phyloP scores from a whole-genome alignment of 495 filamentous ascomycete species.

The Neurospora sp. region DNA sequence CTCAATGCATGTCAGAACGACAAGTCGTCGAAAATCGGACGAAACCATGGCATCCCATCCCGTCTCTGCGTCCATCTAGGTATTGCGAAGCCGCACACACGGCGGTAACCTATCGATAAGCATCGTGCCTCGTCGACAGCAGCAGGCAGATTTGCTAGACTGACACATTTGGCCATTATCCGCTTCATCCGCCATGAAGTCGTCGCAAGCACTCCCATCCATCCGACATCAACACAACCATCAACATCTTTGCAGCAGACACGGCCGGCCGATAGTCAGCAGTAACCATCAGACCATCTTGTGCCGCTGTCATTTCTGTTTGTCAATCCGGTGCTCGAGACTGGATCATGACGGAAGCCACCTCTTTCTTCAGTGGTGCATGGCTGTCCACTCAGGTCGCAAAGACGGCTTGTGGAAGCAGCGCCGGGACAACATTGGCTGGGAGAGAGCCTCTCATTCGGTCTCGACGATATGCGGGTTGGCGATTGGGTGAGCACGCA shows the following conservation, averaged over 20 bases:
- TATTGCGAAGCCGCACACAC: not conserved
- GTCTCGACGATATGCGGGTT: not conserved
- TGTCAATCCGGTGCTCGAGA: not conserved
- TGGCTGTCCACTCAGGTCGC: constrained; percentile 3
- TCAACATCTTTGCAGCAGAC: not conserved
- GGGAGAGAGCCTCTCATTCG: not conserved
- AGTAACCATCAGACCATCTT: not conserved
- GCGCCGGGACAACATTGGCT: not conserved
- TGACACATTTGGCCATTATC: not conserved
- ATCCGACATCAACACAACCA: not conserved
- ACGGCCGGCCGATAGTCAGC: not conserved
- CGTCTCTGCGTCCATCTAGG: not conserved
- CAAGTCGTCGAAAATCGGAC: not conserved
- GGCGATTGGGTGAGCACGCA: not conserved
- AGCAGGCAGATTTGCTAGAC: not conserved
- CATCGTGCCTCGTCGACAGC: not conserved
- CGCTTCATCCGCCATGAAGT: not conserved
- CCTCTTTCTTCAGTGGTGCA: constrained; percentile 2
- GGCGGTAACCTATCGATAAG: not conserved
- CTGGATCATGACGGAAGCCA: not conserved
- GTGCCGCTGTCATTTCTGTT: not conserved
- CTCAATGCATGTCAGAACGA: not conserved
- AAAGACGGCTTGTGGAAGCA: not conserved
- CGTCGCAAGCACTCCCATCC: not conserved
- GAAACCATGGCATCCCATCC: not conserved